Percentiles rank a stretch among this genome's conserved stretches.
Conservation (phyloP, 163 green algal species). For the Trebouxiophyceae sp. region DNA sequence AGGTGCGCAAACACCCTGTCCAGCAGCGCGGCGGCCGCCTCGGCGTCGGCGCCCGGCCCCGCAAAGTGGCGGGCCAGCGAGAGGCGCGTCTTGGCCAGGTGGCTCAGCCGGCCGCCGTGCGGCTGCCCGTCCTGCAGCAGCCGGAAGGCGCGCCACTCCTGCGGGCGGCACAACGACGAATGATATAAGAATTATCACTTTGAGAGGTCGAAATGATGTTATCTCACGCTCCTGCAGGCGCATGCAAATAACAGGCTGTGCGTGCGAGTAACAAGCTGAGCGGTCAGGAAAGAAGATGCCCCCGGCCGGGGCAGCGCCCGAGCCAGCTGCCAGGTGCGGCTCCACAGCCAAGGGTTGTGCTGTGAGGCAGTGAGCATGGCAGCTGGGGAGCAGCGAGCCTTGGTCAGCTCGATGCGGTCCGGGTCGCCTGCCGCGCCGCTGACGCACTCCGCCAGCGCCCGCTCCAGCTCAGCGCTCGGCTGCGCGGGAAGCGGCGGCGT, state of each 20-base stretch:
- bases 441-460: not conserved
- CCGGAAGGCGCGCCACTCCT: not conserved
- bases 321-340: slow-evolving; percentile 9
- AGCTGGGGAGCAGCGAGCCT: slow-evolving; percentile 19
- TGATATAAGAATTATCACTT: too few species aligned
- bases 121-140: slow-evolving; percentile 3
- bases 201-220: too few species aligned
- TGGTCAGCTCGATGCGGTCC: slow-evolving; percentile 22
- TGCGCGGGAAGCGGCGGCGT: not conserved
- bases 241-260: too few species aligned
- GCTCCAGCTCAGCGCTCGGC: not conserved
- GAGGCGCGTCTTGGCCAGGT: not conserved
- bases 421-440: slow-evolving; percentile 12
- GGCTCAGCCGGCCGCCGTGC: not conserved
- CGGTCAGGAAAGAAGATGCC: too few species aligned
- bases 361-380: slow-evolving; percentile 5
- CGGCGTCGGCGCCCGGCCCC: not conserved
- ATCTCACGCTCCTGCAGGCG: too few species aligned
- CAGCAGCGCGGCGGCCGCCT: not conserved
- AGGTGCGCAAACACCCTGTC: not conserved
- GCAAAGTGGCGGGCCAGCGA: not conserved
- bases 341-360: slow-evolving; percentile 8
- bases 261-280: too few species aligned
- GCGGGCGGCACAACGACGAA: too few species aligned
- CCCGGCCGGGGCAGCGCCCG: too few species aligned